Evolutionary conservation across 306 rosid species (phyloP), one percentile per base, ranked within the genome.

Genomic region (Dalbergia cultrata): DNA sequence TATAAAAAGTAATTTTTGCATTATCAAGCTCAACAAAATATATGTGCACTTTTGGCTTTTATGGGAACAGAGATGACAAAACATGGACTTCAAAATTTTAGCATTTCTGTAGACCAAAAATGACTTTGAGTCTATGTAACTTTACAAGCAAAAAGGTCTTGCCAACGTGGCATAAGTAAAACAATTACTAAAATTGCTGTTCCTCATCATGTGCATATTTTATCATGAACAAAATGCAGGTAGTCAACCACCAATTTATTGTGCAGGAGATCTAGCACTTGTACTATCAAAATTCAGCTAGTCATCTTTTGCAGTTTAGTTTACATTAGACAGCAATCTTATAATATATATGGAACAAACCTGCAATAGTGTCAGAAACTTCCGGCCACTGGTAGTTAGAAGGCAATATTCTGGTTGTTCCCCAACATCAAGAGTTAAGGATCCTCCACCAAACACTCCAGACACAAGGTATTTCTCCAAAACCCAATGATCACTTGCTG

Each of bases 351-450:
- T 49, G 5, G 72, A 81, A 68, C 87, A 73, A 50, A 93, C 97
- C 96, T 93, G 96, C 79, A 89, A 69, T 12, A 91, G 70, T 22
- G 90, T 89, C 33, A 81, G 78, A 81, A 91, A 88, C 85, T 93
- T 91, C 70, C 91, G 14, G 70, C 97, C 96, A 31, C 94, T 88
- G 78, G 84, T 49, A 72, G 97, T 91, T 76, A 93, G 91, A 50
- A 89, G 70, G 83, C 92, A 91, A 81, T 84, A 86, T 64, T 89
- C 90, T 18, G 82, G 76, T 75, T 87, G 87, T 72, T 87, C 86
- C 62, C 72, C 87, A 52, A 74, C 76, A 56, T 74, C 74, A 77
- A 71, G 70, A 53, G 88, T 78, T 19, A 82, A 70, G 50, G 82
- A 80, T 68, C 74, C 88, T 79, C 64, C 91, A 47, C 76, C 84